Evolutionary conservation across 1,284 basidiomycete genomes (phyloP).

Genomic region (Trametes pubescens): DNA sequence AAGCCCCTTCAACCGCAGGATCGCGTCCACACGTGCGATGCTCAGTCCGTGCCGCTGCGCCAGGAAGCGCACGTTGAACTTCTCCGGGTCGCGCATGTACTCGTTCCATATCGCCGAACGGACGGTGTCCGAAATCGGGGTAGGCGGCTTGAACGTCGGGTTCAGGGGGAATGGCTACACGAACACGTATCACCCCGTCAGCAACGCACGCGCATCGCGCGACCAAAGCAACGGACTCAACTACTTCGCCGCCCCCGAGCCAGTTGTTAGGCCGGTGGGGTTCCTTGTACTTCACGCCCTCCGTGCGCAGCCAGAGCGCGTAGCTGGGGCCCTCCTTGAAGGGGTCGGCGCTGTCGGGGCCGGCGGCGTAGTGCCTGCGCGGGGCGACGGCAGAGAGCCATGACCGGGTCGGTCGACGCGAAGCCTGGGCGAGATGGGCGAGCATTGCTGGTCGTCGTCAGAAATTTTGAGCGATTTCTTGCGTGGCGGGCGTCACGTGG

Average conservation of each 20-base stretch:
- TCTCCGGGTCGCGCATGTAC: constrained; percentile 64
- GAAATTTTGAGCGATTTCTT: constrained; percentile 40
- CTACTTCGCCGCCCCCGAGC: constrained; percentile 61
- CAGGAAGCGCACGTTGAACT: constrained; percentile 67
- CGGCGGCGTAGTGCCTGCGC: constrained; percentile 32
- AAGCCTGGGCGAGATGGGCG: constrained; percentile 41
- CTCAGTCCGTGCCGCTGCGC: constrained; percentile 69
- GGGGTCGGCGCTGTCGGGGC: constrained; percentile 27
- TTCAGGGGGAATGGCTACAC: constrained; percentile 83
- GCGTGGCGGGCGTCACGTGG: constrained; percentile 23
- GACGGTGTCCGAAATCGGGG: constrained; percentile 71
- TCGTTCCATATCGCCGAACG: constrained; percentile 62
- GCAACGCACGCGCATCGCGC: constrained; percentile 24
- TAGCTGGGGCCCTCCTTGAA: constrained; percentile 37
- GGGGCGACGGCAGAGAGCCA: constrained; percentile 26
- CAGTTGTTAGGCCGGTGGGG: constrained; percentile 59
- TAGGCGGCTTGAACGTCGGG: constrained; percentile 78
- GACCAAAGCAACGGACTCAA: constrained; percentile 50
- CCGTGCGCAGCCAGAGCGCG: constrained; percentile 47
- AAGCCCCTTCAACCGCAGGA: constrained; percentile 80
- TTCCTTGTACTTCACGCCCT: constrained; percentile 48
- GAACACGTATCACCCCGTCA: constrained; percentile 3
- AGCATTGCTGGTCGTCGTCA: constrained; percentile 40
- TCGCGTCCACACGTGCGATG: constrained; percentile 80
- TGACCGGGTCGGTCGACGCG: constrained; percentile 33